A percentile compares a stretch with the other conserved stretches of the same genome.
Evolutionary conservation across 768 basidiomycete species (phyloP).

Genomic region (Coprinopsis sp.): DNA sequence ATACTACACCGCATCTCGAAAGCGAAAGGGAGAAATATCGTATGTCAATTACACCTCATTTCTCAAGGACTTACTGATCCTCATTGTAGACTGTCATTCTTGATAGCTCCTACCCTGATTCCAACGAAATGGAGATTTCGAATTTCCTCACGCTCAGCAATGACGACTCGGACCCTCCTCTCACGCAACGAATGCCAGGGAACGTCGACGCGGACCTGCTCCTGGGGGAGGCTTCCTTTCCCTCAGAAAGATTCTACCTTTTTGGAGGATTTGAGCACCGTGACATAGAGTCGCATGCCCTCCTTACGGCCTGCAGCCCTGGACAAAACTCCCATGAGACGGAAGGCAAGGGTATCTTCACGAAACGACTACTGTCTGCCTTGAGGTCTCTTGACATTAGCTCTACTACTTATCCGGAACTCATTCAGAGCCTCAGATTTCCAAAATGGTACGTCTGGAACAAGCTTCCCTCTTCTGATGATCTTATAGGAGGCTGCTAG

Average conservation of each 20-base stretch:
- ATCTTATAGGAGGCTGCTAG: not conserved
- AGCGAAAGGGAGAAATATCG: conserved; percentile 16
- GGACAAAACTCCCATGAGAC: conserved; percentile 10
- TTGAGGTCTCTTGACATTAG: not conserved
- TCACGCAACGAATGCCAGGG: not conserved
- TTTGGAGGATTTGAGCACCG: not conserved
- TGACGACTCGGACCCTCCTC: no score
- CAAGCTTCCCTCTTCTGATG: no score
- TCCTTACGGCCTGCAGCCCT: conserved; percentile 11
- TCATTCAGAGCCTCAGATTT: conserved; percentile 4
- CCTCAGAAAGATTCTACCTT: not conserved
- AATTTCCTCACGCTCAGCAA: not conserved
- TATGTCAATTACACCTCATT: conserved; percentile 1
- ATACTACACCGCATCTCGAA: conserved; percentile 10
- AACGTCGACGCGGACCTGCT: conserved; percentile 5
- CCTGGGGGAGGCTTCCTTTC: not conserved
- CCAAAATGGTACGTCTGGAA: not conserved
- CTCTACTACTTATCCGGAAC: conserved; percentile 6
- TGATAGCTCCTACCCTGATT: conserved; percentile 15
- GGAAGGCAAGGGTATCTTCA: conserved; percentile 10
- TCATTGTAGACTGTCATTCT: conserved; percentile 14
- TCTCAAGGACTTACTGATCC: not conserved
- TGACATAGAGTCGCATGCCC: conserved; percentile 10
- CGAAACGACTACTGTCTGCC: conserved; percentile 7
- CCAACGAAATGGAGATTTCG: conserved; percentile 4